These are phyloP conservation scores for Nemania sp. DNA, from an alignment of 2,329 filamentous ascomycete genomes.

Conservation along the genomic window DNA sequence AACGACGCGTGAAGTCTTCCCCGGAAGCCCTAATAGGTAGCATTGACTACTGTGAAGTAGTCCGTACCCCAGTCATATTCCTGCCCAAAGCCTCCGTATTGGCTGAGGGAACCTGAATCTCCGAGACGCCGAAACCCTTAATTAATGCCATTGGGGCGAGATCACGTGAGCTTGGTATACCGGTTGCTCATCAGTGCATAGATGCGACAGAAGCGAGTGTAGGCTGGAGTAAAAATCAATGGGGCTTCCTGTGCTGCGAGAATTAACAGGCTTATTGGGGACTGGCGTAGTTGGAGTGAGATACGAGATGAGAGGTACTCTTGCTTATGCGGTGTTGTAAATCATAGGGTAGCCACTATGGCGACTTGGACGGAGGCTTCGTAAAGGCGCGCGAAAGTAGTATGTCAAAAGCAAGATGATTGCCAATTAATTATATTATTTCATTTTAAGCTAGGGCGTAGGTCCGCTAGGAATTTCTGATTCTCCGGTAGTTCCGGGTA, in stretches of 20 bases:
- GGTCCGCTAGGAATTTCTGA: constrained; percentile 27
- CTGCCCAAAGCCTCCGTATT: neutral
- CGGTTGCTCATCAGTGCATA: neutral
- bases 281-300: neutral
- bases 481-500: constrained; percentile 32
- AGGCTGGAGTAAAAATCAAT: neutral
- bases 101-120: neutral
- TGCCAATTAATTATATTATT: constrained; percentile 6
- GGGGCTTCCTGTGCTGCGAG: neutral
- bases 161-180: neutral
- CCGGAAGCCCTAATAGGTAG: neutral
- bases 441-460: constrained; percentile 11
- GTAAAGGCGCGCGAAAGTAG: neutral
- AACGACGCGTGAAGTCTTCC: neutral
- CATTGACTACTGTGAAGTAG: neutral
- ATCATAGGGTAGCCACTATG: neutral
- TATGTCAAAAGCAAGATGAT: neutral
- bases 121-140: neutral
- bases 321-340: neutral
- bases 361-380: neutral
- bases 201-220: constrained; percentile 13
- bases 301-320: neutral
- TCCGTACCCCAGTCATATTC: neutral
- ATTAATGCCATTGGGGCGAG: neutral
- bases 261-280: neutral